Conservation (phyloP, 176 grass and related monocot genomes). For the Miscanthus lutarioriparius region DNA sequence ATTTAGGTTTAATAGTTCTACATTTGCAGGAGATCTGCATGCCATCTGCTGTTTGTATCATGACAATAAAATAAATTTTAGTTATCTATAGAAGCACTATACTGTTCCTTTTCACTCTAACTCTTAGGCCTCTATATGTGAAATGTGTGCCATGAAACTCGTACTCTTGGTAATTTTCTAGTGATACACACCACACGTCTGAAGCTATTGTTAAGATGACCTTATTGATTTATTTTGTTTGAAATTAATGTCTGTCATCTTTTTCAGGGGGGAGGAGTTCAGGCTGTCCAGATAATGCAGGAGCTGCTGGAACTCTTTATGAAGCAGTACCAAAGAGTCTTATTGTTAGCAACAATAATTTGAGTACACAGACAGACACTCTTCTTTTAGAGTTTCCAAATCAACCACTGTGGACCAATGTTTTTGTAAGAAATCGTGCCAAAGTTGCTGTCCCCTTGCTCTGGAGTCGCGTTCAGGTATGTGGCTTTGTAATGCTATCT, state of each 20-base stretch:
- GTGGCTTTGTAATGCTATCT: conserved; percentile 14
- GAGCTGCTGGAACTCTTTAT: conserved; percentile 97
- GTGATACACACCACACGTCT: neutral
- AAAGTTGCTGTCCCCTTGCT: conserved; percentile 95
- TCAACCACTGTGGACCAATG: conserved; percentile 99
- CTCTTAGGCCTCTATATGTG: conserved; percentile 6
- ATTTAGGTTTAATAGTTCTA: conserved; percentile 21
- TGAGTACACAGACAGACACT: conserved; percentile 95
- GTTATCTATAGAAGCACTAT: conserved; percentile 3
- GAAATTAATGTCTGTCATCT: conserved; percentile 20
- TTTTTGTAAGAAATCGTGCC: conserved; percentile 88
- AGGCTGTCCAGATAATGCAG: conserved; percentile 91
- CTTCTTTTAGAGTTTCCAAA: conserved; percentile 96
- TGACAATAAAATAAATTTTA: neutral
- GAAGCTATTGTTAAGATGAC: neutral
- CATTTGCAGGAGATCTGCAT: neutral
- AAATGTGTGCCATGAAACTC: conserved; percentile 7
- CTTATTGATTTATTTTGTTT: conserved; percentile 2
- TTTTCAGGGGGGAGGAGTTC: conserved; percentile 79
- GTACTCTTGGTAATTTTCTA: conserved; percentile 19
- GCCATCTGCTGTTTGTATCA: neutral
- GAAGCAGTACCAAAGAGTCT: conserved; percentile 98
- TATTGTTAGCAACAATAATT: conserved; percentile 90
- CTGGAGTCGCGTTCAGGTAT: conserved; percentile 99
- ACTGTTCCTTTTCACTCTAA: conserved; percentile 4